Percentiles rank a stretch among this genome's conserved stretches.
phyloP scores from a whole-genome alignment of 2,329 filamentous ascomycete species.

The Xylogone sp. region DNA sequence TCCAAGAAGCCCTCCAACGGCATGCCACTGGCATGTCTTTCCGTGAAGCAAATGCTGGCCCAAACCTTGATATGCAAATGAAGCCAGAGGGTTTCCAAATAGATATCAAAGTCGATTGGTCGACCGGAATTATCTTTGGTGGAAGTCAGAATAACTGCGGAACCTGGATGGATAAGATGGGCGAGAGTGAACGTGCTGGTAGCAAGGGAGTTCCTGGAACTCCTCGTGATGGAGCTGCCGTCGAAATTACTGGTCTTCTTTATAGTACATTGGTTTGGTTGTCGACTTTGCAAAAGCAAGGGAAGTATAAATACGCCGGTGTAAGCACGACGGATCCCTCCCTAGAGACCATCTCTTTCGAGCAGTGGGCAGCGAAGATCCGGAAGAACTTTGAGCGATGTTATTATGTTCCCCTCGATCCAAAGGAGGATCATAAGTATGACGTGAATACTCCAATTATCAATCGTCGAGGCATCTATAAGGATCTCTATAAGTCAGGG shows the following conservation, averaged over 20 bases:
- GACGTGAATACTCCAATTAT: constrained; percentile 76
- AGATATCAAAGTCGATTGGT: constrained; percentile 87
- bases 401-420: constrained; percentile 76
- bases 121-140: constrained; percentile 85
- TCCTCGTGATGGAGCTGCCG: constrained; percentile 90
- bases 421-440: constrained; percentile 69
- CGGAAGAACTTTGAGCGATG: constrained; percentile 86
- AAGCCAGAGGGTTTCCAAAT: constrained; percentile 87
- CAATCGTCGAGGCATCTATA: constrained; percentile 95
- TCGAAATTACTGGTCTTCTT: constrained; percentile 90
- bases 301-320: constrained; percentile 68
- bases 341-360: constrained; percentile 59
- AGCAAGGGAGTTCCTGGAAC: constrained; percentile 94
- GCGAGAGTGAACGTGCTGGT: constrained; percentile 86
- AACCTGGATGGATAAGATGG: constrained; percentile 99
- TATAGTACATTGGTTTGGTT: constrained; percentile 90
- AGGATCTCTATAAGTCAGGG: constrained; percentile 88
- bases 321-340: constrained; percentile 62
- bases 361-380: constrained; percentile 75
- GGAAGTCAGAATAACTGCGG: constrained; percentile 94
- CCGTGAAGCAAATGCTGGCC: constrained; percentile 89
- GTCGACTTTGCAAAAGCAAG: constrained; percentile 58
- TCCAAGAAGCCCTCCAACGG: constrained; percentile 89
- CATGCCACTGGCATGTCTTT: constrained; percentile 91
- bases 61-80: constrained; percentile 89